Evolutionary conservation across 2,329 filamentous ascomycete genomes (phyloP), one percentile per base, ranked within the genome.

Genomic region (Aspergillaceae sp.): DNA sequence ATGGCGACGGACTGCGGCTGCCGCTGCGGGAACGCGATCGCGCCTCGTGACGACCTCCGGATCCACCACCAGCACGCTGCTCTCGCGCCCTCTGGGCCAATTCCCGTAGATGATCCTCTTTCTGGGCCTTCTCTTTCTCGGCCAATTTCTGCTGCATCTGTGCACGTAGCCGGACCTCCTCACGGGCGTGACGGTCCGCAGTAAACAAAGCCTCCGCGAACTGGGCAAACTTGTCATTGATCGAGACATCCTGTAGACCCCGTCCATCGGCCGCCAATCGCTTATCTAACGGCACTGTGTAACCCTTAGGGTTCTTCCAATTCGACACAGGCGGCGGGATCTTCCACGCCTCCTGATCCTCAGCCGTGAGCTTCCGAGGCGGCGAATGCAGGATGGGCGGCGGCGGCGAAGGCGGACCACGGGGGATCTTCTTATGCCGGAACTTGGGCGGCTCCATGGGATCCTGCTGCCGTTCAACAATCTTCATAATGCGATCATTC

Each of bases 241-340:
- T 97, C 5, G 88, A 85, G 37, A 95, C 82, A 63, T 98, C 92
- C 66, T 96, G 89, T 51, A 98, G 65, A 0, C 88, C 88, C 59
- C 92, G 79, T 8, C 92, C 92, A 65, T 97, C 91, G 6, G 92
- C 91, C 11, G 92, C 92, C 56, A 98, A 72, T 62, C 92, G 84
- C 74, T 98, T 98, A 66, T 98, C 92, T 43, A 98, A 69, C 0
- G 92, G 88, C 1, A 98, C 87, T 0, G 92, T 98, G 63, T 95
- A 98, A 59, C 92, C 92, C 72, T 97, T 97, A 1, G 91, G 87
- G 66, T 98, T 98, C 78, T 98, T 98, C 92, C 92, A 98, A 67
- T 97, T 97, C 19, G 87, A 94, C 2, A 98, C 84, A 0, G 91
- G 87, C 2, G 91, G 89, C 0, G 83, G 83, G 30, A 87, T 96